These are phyloP conservation scores for Fusarium acutatum DNA, from an alignment of 2,329 filamentous ascomycete genomes.

Conservation along the genomic window DNA sequence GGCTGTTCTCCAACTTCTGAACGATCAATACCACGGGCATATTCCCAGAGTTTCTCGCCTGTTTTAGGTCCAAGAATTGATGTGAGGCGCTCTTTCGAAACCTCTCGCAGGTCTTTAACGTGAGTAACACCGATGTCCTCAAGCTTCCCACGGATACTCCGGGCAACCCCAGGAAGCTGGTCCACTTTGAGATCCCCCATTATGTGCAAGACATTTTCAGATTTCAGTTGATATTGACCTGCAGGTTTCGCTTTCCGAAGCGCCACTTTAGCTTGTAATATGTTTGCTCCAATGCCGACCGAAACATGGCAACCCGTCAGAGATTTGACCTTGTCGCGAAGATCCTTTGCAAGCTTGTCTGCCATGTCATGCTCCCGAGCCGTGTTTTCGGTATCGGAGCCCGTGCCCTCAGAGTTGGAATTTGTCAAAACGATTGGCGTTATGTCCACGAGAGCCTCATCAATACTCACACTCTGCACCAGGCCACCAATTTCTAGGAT, in stretches of 20 bases:
- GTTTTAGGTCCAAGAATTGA: conserved; percentile 88
- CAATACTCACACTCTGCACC: conserved; percentile 96
- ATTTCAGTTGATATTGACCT: conserved; percentile 88
- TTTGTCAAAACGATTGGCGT: conserved; percentile 73
- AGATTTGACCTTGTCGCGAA: conserved; percentile 76
- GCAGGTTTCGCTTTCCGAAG: conserved; percentile 92
- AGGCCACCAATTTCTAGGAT: conserved; percentile 82
- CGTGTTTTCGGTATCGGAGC: conserved; percentile 72
- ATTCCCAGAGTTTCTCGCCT: conserved; percentile 89
- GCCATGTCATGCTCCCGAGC: conserved; percentile 82
- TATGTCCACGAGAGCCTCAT: conserved; percentile 90
- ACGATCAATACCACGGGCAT: conserved; percentile 86
- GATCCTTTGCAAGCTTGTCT: conserved; percentile 68
- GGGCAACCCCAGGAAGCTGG: conserved; percentile 89
- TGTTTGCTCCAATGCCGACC: conserved; percentile 90
- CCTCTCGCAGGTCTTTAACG: conserved; percentile 82
- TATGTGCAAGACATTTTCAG: conserved; percentile 79
- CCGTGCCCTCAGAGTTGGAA: conserved; percentile 70
- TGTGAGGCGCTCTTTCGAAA: conserved; percentile 78
- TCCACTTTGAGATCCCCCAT: conserved; percentile 81
- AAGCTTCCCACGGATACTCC: conserved; percentile 86
- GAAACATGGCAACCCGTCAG: conserved; percentile 89
- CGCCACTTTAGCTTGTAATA: conserved; percentile 90
- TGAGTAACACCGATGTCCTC: conserved; percentile 84
- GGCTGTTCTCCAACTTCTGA: conserved; percentile 87